Conservation (phyloP, 2,329 filamentous ascomycete genomes). For the Colletotrichum sp. region DNA sequence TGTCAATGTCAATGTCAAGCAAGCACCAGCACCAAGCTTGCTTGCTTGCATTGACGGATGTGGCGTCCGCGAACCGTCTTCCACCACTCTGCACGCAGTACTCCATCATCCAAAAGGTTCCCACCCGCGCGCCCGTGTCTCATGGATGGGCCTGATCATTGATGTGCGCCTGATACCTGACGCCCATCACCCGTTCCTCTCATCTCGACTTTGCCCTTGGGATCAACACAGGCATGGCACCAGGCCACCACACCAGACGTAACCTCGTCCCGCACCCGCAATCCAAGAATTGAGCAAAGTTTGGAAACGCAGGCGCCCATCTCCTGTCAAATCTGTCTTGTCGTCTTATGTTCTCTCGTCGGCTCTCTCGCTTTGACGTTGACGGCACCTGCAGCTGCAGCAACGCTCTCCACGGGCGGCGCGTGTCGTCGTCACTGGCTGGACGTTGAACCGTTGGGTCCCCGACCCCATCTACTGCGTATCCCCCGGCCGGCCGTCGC, state of each 20-base stretch:
- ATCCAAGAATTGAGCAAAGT: not conserved
- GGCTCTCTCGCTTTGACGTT: not conserved
- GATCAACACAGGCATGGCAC: conserved; percentile 20
- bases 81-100: not conserved
- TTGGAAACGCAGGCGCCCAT: conserved; percentile 1
- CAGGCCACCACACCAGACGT: not conserved
- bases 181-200: conserved; percentile 20
- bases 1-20: not conserved
- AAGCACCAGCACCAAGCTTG: not conserved
- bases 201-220: conserved; percentile 4
- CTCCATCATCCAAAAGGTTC: not conserved
- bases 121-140: conserved; percentile 1
- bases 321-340: not conserved
- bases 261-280: not conserved
- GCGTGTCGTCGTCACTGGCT: not conserved
- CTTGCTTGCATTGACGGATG: not conserved
- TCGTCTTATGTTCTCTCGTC: not conserved
- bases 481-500: not conserved
- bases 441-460: not conserved
- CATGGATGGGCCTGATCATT: conserved; percentile 3
- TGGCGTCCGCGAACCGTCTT: not conserved
- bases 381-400: not conserved
- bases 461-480: not conserved
- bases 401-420: not conserved
- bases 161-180: conserved; percentile 14